Percentiles rank a stretch among this genome's conserved stretches.
phyloP scores from a whole-genome alignment of 1,284 basidiomycete genomes.

The Uromyces viciae-fabae region DNA sequence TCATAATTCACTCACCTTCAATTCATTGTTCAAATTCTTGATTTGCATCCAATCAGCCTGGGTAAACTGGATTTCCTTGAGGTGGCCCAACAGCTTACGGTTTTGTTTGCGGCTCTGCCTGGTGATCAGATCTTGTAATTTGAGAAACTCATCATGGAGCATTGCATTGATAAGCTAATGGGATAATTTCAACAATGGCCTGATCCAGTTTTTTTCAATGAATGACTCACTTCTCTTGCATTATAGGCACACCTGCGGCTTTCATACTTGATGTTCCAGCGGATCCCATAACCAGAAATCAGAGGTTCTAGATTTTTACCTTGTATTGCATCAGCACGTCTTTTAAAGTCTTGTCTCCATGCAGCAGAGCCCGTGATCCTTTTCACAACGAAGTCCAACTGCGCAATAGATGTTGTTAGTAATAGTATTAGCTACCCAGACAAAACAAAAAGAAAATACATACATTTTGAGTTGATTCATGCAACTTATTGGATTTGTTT shows the following conservation, averaged over 20 bases:
- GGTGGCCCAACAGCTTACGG: neutral
- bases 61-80: slow-evolving; percentile 2
- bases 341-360: slow-evolving; percentile 11
- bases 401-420: too few relatives aligned
- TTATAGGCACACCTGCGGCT: neutral
- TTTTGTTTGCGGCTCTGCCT: neutral
- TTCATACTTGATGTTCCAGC: slow-evolving; percentile 24
- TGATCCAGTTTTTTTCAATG: neutral
- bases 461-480: neutral
- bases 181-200: too few relatives aligned
- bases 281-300: slow-evolving; percentile 17
- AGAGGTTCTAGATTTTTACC: neutral
- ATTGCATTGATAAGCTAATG: slow-evolving; percentile 8
- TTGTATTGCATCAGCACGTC: too few relatives aligned
- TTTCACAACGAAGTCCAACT: neutral
- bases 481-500: neutral
- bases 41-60: neutral
- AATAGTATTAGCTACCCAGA: neutral
- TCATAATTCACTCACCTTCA: neutral
- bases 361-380: neutral
- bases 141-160: neutral
- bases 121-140: neutral
- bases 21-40: neutral
- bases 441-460: neutral
- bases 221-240: slow-evolving; percentile 14